These are phyloP conservation scores for Hypoxylon sp. DNA, from an alignment of 2,329 filamentous ascomycete species.

Conservation along the genomic window DNA sequence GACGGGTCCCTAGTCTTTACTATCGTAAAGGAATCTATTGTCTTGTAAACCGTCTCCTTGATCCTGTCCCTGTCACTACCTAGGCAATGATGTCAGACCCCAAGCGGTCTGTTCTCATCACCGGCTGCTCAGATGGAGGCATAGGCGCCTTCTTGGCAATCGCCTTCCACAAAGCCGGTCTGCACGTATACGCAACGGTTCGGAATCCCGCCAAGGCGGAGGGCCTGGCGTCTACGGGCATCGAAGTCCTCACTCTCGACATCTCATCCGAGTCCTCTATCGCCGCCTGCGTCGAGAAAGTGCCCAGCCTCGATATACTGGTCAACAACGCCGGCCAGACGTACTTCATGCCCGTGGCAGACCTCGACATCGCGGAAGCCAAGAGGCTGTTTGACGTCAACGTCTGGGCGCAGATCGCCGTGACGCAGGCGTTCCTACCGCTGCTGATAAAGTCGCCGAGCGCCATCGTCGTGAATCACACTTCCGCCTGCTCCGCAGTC, in stretches of 20 bases:
- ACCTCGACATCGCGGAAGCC: conserved; percentile 35
- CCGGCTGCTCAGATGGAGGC: conserved; percentile 49
- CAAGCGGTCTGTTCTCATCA: neutral
- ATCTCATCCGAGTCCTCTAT: conserved; percentile 50
- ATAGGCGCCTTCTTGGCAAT: conserved; percentile 54
- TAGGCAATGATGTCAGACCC: neutral
- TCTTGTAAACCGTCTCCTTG: neutral
- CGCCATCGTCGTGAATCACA: conserved; percentile 41
- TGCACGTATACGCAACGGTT: conserved; percentile 51
- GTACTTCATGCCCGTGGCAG: conserved; percentile 33
- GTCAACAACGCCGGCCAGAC: conserved; percentile 30
- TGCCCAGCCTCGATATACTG: conserved; percentile 32
- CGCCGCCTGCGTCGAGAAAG: conserved; percentile 37
- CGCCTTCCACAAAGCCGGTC: conserved; percentile 53
- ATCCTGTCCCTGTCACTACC: neutral
- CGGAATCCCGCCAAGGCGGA: conserved; percentile 55
- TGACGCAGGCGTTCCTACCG: conserved; percentile 53
- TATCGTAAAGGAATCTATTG: neutral
- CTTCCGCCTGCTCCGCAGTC: neutral
- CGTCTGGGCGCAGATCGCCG: conserved; percentile 50
- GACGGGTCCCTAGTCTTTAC: neutral
- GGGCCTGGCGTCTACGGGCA: conserved; percentile 36
- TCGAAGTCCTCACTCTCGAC: conserved; percentile 51
- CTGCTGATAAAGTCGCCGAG: conserved; percentile 44
- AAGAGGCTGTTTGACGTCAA: conserved; percentile 53